These are phyloP conservation scores for Paspalum notatum DNA, from an alignment of 176 grass and related monocot species.

Conservation along the genomic window DNA sequence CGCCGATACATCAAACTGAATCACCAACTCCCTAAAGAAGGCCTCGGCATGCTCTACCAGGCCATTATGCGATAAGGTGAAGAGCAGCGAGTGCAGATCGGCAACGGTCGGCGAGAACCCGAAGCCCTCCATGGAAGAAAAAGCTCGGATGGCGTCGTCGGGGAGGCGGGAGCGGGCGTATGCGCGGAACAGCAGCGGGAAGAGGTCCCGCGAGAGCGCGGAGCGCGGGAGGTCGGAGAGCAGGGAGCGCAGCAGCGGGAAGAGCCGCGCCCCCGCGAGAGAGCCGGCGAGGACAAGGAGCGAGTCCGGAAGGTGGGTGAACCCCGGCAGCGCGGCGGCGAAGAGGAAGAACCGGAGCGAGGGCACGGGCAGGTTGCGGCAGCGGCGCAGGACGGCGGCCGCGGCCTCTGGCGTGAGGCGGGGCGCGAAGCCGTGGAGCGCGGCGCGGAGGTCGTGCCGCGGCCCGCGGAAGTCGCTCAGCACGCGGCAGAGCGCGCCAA, in stretches of 20 bases:
- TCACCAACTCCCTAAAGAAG: constrained; percentile 52
- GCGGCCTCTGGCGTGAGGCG: constrained; percentile 57
- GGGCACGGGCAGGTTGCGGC: constrained; percentile 56
- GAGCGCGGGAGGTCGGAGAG: constrained; percentile 58
- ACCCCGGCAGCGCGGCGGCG: constrained; percentile 51
- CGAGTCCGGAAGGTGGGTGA: constrained; percentile 50
- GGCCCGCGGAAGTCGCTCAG: constrained; percentile 84
- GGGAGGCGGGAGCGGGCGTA: constrained; percentile 65
- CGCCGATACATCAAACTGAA: constrained; percentile 46
- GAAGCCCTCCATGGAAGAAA: constrained; percentile 64
- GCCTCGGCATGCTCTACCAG: constrained; percentile 62
- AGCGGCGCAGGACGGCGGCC: constrained; percentile 66
- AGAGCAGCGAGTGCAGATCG: constrained; percentile 72
- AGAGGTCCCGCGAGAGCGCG: constrained; percentile 49
- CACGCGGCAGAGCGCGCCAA: constrained; percentile 69
- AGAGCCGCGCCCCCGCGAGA: constrained; percentile 59
- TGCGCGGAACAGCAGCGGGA: constrained; percentile 78
- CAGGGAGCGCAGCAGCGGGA: constrained; percentile 85
- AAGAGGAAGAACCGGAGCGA: constrained; percentile 82
- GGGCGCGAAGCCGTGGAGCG: constrained; percentile 52
- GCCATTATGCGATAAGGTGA: constrained; percentile 64
- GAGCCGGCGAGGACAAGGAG: constrained; percentile 62
- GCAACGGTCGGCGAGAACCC: constrained; percentile 50
- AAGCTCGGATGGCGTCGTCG: constrained; percentile 58
- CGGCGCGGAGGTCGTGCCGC: constrained; percentile 69